These are phyloP conservation scores for Fomes fomentarius DNA, from an alignment of 1,284 basidiomycete genomes.

Conservation along the genomic window DNA sequence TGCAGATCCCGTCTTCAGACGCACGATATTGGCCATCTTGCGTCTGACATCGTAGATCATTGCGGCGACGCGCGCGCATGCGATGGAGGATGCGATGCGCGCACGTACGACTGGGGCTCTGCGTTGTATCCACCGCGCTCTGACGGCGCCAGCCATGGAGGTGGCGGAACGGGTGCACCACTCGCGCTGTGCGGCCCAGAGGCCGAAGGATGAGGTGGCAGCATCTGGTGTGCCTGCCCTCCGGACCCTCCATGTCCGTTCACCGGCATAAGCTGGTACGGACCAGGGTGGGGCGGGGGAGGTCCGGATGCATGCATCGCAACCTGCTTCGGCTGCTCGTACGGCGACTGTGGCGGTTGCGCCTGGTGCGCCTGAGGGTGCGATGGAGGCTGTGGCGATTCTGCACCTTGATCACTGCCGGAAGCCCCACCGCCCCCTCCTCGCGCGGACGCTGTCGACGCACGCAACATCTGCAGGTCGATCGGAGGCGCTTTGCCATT, in stretches of 20 bases:
- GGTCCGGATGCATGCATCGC: slow-evolving; percentile 22
- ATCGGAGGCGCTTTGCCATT: slow-evolving; percentile 59
- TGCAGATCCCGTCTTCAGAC: not conserved
- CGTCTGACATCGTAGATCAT: slow-evolving; percentile 29
- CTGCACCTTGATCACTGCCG: slow-evolving; percentile 20
- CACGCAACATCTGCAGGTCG: slow-evolving; percentile 73
- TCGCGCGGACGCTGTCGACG: slow-evolving; percentile 62
- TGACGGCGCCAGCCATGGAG: slow-evolving; percentile 49
- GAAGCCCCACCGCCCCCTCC: slow-evolving; percentile 26
- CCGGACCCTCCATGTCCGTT: slow-evolving; percentile 22
- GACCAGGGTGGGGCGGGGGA: slow-evolving; percentile 23
- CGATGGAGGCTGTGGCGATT: slow-evolving; percentile 20
- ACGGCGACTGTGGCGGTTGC: slow-evolving; percentile 21
- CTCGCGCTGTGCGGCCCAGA: slow-evolving; percentile 28
- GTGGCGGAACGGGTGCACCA: slow-evolving; percentile 40
- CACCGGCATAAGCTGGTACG: slow-evolving; percentile 36
- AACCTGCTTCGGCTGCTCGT: slow-evolving; percentile 26
- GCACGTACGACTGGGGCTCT: slow-evolving; percentile 62
- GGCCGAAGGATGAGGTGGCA: slow-evolving; percentile 30
- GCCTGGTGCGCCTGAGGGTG: slow-evolving; percentile 19
- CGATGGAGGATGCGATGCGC: slow-evolving; percentile 50
- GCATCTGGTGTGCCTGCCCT: slow-evolving; percentile 49
- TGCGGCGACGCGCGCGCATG: slow-evolving; percentile 45
- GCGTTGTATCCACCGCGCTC: slow-evolving; percentile 41
- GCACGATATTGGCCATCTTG: not conserved